phyloP scores from a whole-genome alignment of 768 basidiomycete genomes.

The Lentinula sp. region DNA sequence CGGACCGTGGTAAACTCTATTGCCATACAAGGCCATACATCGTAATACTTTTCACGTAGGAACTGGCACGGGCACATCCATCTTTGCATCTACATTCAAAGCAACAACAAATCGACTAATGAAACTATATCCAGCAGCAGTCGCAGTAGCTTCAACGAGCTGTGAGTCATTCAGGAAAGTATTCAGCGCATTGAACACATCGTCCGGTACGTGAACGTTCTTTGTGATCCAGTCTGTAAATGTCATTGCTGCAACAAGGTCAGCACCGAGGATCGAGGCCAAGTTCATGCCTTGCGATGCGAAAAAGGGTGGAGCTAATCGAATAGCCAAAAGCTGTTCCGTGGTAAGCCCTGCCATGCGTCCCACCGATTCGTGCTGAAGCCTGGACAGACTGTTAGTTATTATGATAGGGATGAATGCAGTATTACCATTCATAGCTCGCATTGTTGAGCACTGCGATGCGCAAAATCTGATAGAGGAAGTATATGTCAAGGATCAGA shows the following conservation, averaged over 20 bases:
- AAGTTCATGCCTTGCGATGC: slow-evolving; percentile 3
- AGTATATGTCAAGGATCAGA: neutral
- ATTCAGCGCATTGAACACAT: slow-evolving; percentile 19
- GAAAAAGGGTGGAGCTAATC: slow-evolving; percentile 15
- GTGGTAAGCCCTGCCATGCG: slow-evolving; percentile 22
- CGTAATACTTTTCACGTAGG: slow-evolving; percentile 8
- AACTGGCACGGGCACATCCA: slow-evolving; percentile 21
- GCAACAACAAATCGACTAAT: slow-evolving; percentile 24
- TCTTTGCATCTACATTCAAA: slow-evolving; percentile 25
- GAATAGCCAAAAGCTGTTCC: slow-evolving; percentile 21
- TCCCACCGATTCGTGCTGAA: slow-evolving; percentile 26
- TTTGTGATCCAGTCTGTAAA: slow-evolving; percentile 23
- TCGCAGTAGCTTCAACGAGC: slow-evolving; percentile 23
- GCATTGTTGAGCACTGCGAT: slow-evolving; percentile 19
- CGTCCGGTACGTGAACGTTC: slow-evolving; percentile 20
- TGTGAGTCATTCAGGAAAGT: slow-evolving; percentile 20
- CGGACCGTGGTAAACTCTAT: neutral
- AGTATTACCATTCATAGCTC: slow-evolving; percentile 12
- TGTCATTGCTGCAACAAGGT: slow-evolving; percentile 21
- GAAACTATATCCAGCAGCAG: slow-evolving; percentile 23
- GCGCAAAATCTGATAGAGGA: slow-evolving; percentile 17
- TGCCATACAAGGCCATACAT: too few relatives aligned
- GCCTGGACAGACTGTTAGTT: slow-evolving; percentile 10
- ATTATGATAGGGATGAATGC: neutral
- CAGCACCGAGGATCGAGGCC: slow-evolving; percentile 14